A percentile compares a stretch with the other conserved stretches of the same genome.
phyloP scores from a whole-genome alignment of 768 basidiomycete genomes.

The Pulveroboletus sp. region DNA sequence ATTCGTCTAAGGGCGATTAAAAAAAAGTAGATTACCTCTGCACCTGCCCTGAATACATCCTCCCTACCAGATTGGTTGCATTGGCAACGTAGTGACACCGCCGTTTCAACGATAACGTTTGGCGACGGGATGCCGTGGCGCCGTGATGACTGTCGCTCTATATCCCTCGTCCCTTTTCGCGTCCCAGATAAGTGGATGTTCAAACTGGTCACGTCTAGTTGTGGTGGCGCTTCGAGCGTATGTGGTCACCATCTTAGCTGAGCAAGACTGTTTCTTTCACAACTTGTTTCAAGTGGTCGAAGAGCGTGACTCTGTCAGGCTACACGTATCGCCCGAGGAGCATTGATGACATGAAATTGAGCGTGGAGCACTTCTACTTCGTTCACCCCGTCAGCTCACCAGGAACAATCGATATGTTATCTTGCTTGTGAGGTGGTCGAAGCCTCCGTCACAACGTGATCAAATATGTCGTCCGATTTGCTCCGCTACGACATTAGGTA shows the following conservation, averaged over 20 bases:
- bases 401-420: neutral
- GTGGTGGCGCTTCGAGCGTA: neutral
- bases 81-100: neutral
- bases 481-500: neutral
- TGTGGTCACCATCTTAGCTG: neutral
- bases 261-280: neutral
- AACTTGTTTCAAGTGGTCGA: neutral
- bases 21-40: constrained; percentile 70
- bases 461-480: too few relatives aligned
- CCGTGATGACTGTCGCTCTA: neutral
- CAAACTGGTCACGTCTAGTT: neutral
- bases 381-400: neutral
- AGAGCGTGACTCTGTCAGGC: too few relatives aligned
- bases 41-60: constrained; percentile 4
- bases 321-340: too few relatives aligned
- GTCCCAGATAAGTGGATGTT: neutral
- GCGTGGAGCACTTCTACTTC: neutral
- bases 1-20: constrained; percentile 89
- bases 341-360: neutral
- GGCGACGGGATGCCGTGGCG: neutral
- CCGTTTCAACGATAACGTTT: neutral
- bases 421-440: too few relatives aligned
- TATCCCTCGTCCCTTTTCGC: too few relatives aligned
- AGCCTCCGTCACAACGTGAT: neutral
- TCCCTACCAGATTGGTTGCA: neutral